Conservation (phyloP, 2,329 filamentous ascomycete species). For the Colletotrichum falcatum region DNA sequence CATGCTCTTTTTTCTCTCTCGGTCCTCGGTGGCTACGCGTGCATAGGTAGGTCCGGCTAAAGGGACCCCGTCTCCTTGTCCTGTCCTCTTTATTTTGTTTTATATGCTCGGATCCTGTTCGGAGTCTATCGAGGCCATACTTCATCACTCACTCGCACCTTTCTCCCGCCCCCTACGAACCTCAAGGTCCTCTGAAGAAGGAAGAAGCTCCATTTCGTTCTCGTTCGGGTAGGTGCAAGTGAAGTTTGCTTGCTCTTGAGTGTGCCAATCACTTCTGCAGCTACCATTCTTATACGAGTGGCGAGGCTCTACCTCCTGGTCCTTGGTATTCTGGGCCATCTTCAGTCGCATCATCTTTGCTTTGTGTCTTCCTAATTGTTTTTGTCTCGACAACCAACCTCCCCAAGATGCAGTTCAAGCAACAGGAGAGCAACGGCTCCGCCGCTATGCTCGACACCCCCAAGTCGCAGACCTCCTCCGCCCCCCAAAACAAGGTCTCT, state of each 20-base stretch:
- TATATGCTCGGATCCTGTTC: constrained; percentile 39
- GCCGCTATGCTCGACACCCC: constrained; percentile 47
- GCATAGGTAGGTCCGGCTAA: constrained; percentile 20
- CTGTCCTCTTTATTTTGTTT: constrained; percentile 32
- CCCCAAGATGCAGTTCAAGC: constrained; percentile 48
- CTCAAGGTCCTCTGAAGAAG: constrained; percentile 29
- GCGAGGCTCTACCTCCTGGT: constrained; percentile 26
- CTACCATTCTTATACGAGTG: constrained; percentile 34
- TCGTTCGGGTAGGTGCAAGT: constrained; percentile 38
- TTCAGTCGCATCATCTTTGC: constrained; percentile 32
- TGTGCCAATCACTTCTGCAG: constrained; percentile 23
- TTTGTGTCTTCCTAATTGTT: constrained; percentile 17
- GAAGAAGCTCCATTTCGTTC: constrained; percentile 17
- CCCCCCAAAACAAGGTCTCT: constrained; percentile 57
- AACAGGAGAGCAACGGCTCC: constrained; percentile 52
- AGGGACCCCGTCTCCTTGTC: constrained; percentile 9
- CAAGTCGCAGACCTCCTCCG: constrained; percentile 47
- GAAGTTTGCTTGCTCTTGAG: constrained; percentile 28
- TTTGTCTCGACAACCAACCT: constrained; percentile 10
- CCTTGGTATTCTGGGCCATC: constrained; percentile 25
- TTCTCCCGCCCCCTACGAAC: constrained; percentile 6
- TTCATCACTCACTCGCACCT: background rate
- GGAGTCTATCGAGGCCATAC: constrained; percentile 21
- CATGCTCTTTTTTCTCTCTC: background rate
- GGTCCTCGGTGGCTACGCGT: constrained; percentile 16